phyloP scores from a whole-genome alignment of 225 moss, liverwort and hornwort genomes.

The Polytrichum formosum region DNA sequence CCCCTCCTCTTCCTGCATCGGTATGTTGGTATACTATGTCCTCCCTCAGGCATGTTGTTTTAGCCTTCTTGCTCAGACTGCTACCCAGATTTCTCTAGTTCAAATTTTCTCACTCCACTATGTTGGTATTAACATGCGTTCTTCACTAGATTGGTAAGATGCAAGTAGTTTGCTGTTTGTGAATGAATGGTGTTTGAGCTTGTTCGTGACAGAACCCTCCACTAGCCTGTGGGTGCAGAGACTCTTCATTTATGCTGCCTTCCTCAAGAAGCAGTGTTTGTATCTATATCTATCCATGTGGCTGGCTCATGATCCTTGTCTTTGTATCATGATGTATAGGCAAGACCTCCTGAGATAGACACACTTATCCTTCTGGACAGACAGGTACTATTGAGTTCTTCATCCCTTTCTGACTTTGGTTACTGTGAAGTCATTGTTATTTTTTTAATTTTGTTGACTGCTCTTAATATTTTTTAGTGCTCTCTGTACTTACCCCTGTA shows the following conservation, averaged over 20 bases:
- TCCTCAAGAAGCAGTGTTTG: not conserved
- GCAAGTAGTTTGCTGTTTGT: too few relatives aligned
- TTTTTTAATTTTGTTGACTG: too few relatives aligned
- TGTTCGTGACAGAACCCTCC: not conserved
- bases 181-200: too few relatives aligned
- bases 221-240: not conserved
- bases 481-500: too few relatives aligned
- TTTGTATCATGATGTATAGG: conserved; percentile 31
- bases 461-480: too few relatives aligned
- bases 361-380: conserved; percentile 90
- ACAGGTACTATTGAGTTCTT: conserved; percentile 40
- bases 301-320: not conserved
- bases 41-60: conserved; percentile 1
- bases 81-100: too few relatives aligned
- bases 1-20: conserved; percentile 53
- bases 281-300: not conserved
- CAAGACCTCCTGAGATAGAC: conserved; percentile 71
- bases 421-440: too few relatives aligned
- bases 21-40: conserved; percentile 27
- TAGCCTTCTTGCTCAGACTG: not conserved
- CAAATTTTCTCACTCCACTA: too few relatives aligned
- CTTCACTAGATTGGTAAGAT: too few relatives aligned
- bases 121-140: too few relatives aligned
- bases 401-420: too few relatives aligned
- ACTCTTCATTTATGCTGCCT: not conserved